Base-by-base conservation (phyloP, 345 rosid genomes). In the Citrus hindsii region DNA sequence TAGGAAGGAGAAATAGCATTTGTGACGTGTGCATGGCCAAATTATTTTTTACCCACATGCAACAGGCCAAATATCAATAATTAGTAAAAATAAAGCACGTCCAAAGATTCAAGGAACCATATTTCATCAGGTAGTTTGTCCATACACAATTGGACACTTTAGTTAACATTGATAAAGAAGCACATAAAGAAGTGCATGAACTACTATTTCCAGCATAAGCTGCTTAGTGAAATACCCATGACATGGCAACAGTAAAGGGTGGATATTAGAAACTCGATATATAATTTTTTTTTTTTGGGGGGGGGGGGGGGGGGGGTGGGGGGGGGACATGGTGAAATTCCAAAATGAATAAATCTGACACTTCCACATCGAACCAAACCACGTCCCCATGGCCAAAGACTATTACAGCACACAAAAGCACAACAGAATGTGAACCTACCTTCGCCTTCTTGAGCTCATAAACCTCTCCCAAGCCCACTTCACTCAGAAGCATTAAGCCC, bases 401-500 rank as follows among this genome's bases (percentile, higher is more conserved):
- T 56, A 12, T 30, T 70, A 38, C 7, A 27, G 65, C 7, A 68
- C 9, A 25, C 6, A 3, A 30, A 14, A 30, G 12, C 48, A 42
- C 27, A 9, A 65, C 14, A 67, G 38, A 75, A 79, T 68, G 74
- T 64, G 62, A 63, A 82, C 89, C 79, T 82, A 96, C 98, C 94
- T 82, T 82, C 25, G 95, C 92, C 71, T 88, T 90, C 82, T 87
- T 96, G 80, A 92, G 88, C 84, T 92, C 97, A 70, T 91, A 87
- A 25, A 92, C 70, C 72, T 94, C 97, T 65, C 99, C 97, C 66
- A 92, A 81, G 71, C 97, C 94, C 82, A 96, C 98, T 85, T 96
- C 97, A 76, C 98, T 96, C 73, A 96, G 84, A 75, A 96, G 87
- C 99, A 92, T 92, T 64, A 92, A 86, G 67, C 97, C 99, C 86